A percentile compares a stretch with the other conserved stretches of the same genome.
These are phyloP conservation scores for Raphanus sativus DNA, from an alignment of 345 rosid genomes.

Conservation along the genomic window DNA sequence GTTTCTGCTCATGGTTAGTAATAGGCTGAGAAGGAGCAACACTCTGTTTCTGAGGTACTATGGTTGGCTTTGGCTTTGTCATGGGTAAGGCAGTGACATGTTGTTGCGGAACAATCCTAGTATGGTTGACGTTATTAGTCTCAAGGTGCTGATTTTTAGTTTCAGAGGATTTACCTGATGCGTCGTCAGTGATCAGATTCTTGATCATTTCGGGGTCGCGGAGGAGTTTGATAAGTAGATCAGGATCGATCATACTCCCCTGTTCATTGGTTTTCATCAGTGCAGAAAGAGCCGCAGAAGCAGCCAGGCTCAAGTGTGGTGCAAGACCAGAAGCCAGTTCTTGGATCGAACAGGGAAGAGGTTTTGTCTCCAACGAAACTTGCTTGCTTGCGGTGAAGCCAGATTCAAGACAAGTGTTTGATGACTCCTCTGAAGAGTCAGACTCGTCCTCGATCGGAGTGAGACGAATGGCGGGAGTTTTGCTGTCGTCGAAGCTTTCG, in stretches of 20 bases:
- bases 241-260: constrained; percentile 49
- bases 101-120: constrained; percentile 11
- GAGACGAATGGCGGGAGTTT: constrained; percentile 53
- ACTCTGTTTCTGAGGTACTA: constrained; percentile 22
- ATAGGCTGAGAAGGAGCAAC: constrained; percentile 17
- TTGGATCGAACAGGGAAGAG: constrained; percentile 3
- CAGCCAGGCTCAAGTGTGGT: constrained; percentile 41
- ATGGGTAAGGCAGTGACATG: constrained; percentile 16
- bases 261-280: constrained; percentile 42
- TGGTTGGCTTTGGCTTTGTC: constrained; percentile 1
- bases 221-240: constrained; percentile 57
- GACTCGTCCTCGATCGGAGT: constrained; percentile 55
- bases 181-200: constrained; percentile 33
- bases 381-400: constrained; percentile 8
- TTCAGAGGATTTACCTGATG: constrained; percentile 25
- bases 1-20: constrained; percentile 13
- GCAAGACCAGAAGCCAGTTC: constrained; percentile 26
- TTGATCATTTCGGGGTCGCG: constrained; percentile 51
- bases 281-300: constrained; percentile 44
- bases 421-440: constrained; percentile 30
- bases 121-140: constrained; percentile 4
- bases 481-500: constrained; percentile 50
- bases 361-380: constrained; percentile 11
- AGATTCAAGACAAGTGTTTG: constrained; percentile 18
- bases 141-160: not conserved